Evolutionary conservation across 228 moss, liverwort and hornwort genomes (phyloP).

Genomic region (Sphagnum fallax): DNA sequence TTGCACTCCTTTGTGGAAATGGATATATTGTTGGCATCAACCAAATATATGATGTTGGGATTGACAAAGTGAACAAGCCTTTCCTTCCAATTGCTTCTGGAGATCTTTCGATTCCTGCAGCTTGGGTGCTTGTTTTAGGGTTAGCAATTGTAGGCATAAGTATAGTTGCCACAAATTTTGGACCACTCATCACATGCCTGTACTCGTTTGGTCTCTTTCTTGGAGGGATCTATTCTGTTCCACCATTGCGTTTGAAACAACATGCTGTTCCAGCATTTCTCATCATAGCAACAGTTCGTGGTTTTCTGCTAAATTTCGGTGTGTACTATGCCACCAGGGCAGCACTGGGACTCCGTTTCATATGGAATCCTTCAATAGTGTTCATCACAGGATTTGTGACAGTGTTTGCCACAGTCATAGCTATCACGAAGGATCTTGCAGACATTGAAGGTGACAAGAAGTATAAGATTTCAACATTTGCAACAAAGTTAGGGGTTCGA

Average conservation of each 20-base stretch:
- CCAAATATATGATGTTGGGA: conserved; percentile 90
- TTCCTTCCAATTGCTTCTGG: conserved; percentile 95
- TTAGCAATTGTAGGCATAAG: conserved; percentile 61
- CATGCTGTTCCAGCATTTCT: conserved; percentile 82
- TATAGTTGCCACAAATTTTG: conserved; percentile 78
- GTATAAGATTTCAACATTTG: conserved; percentile 80
- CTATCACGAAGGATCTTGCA: conserved; percentile 94
- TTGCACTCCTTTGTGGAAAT: conserved; percentile 86
- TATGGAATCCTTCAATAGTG: conserved; percentile 82
- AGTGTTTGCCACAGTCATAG: conserved; percentile 87
- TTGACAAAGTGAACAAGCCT: conserved; percentile 96
- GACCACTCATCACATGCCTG: conserved; percentile 62
- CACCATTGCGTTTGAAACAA: conserved; percentile 77
- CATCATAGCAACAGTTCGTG: conserved; percentile 89
- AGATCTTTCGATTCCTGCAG: conserved; percentile 75
- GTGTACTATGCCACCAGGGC: conserved; percentile 94
- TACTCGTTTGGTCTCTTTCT: conserved; percentile 72
- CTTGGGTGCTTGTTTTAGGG: conserved; percentile 68
- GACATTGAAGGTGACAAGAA: conserved; percentile 90
- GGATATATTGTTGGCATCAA: conserved; percentile 98
- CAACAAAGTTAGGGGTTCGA: conserved; percentile 73
- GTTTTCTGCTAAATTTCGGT: conserved; percentile 87
- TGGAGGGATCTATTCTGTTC: conserved; percentile 84
- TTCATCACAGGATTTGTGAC: conserved; percentile 93
- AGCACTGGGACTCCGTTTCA: conserved; percentile 62